Evolutionary conservation across 2,329 filamentous ascomycete species (phyloP).

Genomic region (Rutstroemia sp.): DNA sequence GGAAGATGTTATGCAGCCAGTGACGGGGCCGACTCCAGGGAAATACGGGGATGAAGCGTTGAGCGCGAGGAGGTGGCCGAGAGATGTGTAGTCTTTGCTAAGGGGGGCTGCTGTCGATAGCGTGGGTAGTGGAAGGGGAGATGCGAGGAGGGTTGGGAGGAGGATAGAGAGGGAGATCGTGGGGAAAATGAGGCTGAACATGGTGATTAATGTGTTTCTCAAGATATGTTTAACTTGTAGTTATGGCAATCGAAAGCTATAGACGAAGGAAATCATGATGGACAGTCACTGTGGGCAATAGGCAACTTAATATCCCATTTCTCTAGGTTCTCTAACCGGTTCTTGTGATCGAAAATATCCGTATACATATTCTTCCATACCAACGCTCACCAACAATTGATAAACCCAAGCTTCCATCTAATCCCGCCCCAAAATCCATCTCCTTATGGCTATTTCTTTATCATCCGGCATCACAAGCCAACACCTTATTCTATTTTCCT

Average conservation of each 20-base stretch:
- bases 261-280: too few species aligned
- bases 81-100: background rate
- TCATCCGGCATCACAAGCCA: too few species aligned
- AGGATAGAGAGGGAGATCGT: background rate
- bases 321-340: too few species aligned
- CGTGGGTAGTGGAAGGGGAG: background rate
- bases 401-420: too few species aligned
- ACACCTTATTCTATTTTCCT: too few species aligned
- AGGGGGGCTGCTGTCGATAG: background rate
- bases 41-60: slow-evolving; percentile 1
- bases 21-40: background rate
- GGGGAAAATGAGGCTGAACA: background rate
- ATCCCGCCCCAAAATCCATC: too few species aligned
- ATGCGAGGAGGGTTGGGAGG: background rate
- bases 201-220: background rate
- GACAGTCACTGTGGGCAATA: too few species aligned
- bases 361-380: too few species aligned
- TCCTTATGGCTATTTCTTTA: too few species aligned
- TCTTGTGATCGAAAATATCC: too few species aligned
- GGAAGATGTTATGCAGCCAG: background rate
- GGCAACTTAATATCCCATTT: too few species aligned
- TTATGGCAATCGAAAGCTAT: background rate
- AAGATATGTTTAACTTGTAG: background rate
- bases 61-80: background rate
- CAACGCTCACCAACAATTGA: too few species aligned